Evolutionary conservation across 192 early-diverging fungal genomes (phyloP), one percentile per base, ranked within the genome.

Genomic region (Chytriomyces hyalinus): DNA sequence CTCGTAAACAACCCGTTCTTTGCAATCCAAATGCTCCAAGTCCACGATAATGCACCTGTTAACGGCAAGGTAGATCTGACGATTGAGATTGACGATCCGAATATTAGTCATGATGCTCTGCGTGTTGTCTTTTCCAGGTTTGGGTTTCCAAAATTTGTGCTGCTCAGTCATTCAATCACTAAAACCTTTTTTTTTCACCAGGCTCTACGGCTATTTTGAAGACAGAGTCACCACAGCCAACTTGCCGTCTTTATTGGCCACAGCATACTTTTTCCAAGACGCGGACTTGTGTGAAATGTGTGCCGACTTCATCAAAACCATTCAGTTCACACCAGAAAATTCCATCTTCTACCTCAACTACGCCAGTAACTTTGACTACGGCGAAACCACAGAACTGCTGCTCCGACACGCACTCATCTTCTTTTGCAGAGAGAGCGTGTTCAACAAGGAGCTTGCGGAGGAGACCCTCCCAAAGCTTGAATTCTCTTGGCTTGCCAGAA

Each of bases 1-100:
- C 74, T 86, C 43, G 47, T 86, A 13, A 78, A 82, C 61, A 84
- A 82, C 65, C 15, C 6, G 17, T 86, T 83, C 77, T 86, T 86
- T 84, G 75, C 75, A 10, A n/a, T 65, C 5, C 61, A 51, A 15
- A 82, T 86, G 75, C 71, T 84, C 17, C 69, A 73, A 17, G 17
- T 65, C 24, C 63, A 65, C 22, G 61, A 64, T 6, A 81, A 75
- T 36, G 67, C 69, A 5, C 71, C 65, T 3, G 76, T 73, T 45
- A 11, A 36, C 0, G 79, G 70, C 7, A 78, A 73, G 36, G 28
- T 61, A 10, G 65, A 67, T 22, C 24, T 86, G 60, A 43, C 67
- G 26, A 72, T 86, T 28, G 43, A 76, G 11, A 76, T 86, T 17
- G 71, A 78, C 13, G 85, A 86, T 70, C 78, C 79, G 6, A 82